Evolutionary conservation across 352 stramenopile genomes (phyloP), one percentile per base, ranked within the genome.

Genomic region (Vaucheria bursata): DNA sequence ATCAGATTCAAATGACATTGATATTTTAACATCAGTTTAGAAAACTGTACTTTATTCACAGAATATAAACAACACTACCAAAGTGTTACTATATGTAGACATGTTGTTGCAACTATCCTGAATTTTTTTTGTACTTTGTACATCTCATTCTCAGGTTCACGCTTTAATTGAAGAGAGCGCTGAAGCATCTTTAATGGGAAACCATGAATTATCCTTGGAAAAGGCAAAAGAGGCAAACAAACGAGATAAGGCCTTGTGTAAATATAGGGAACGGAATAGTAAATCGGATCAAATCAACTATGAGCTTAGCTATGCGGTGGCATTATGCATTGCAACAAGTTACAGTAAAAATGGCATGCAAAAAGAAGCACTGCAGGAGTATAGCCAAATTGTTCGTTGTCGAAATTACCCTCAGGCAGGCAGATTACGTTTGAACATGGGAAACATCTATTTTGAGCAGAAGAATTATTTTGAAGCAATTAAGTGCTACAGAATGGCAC

Each of bases 371-470:
- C 89, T 98, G 37, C 90, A 97, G 83, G 92, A 88, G 1, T 98
- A 97, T 82, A 92, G 90, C 4, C 87, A 91, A 1, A 94, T 98
- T 49, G 90, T 96, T 68, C 97, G 97, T 85, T 97, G 97, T 86
- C 97, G 97, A 72, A 90, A 97, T 80, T 96, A 97, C 85, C 84
- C 89, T 1, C 90, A 95, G 37, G 89, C 78, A 3, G 87, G 93
- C 0, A 87, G 93, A 4, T 84, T 97, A 45, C 89, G 94, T 18
- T 91, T 97, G 2, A 98, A 98, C 83, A 97, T 98, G 91, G 94
- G 94, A 32, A 98, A 98, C 81, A 94, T 98, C 59, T 97, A 98
- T 88, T 97, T 93, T 80, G 88, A 94, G 68, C 92, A 97, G 86
- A 87, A 53, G 38, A 67, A 83, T 40, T 85, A 85, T 36, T 87